These are phyloP conservation scores for Amanita thiersii DNA, from an alignment of 768 basidiomycete species.

Conservation along the genomic window DNA sequence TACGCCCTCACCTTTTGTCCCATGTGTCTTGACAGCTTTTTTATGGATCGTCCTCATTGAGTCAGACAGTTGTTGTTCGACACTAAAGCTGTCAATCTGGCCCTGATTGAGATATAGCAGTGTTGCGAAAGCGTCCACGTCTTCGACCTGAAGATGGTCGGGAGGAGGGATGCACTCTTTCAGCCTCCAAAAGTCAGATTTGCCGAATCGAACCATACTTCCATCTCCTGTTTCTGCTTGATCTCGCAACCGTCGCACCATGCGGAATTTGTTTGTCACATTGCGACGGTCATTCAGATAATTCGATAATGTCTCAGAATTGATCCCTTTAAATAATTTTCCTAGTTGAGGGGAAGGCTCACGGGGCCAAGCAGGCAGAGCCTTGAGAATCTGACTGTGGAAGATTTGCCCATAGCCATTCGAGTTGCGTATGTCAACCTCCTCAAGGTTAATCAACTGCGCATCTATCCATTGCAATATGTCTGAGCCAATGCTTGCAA, in stretches of 20 bases:
- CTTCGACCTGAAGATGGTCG: conserved; percentile 50
- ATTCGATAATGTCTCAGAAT: conserved; percentile 37
- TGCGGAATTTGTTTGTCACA: conserved; percentile 67
- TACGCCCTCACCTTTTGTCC: conserved; percentile 5
- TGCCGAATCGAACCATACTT: conserved; percentile 38
- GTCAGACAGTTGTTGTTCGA: conserved; percentile 36
- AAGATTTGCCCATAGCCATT: neutral
- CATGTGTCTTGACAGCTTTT: conserved; percentile 14
- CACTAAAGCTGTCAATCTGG: conserved; percentile 50
- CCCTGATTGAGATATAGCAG: conserved; percentile 56
- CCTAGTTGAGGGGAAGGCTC: conserved; percentile 41
- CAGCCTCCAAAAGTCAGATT: conserved; percentile 74
- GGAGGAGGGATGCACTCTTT: conserved; percentile 64
- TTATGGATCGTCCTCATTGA: conserved; percentile 34
- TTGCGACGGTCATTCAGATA: conserved; percentile 54
- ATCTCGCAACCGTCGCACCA: conserved; percentile 58
- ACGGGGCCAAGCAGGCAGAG: conserved; percentile 73
- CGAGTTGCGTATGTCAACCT: conserved; percentile 21
- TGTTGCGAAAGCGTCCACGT: conserved; percentile 65
- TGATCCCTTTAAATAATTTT: conserved; percentile 35
- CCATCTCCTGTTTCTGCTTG: conserved; percentile 31
- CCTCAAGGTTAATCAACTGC: conserved; percentile 34
- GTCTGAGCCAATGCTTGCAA: conserved; percentile 31
- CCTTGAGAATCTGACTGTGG: conserved; percentile 34
- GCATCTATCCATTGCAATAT: conserved; percentile 59